Evolutionary conservation across 139 green algal species (phyloP).

Genomic region (Tetraselmis striata): DNA sequence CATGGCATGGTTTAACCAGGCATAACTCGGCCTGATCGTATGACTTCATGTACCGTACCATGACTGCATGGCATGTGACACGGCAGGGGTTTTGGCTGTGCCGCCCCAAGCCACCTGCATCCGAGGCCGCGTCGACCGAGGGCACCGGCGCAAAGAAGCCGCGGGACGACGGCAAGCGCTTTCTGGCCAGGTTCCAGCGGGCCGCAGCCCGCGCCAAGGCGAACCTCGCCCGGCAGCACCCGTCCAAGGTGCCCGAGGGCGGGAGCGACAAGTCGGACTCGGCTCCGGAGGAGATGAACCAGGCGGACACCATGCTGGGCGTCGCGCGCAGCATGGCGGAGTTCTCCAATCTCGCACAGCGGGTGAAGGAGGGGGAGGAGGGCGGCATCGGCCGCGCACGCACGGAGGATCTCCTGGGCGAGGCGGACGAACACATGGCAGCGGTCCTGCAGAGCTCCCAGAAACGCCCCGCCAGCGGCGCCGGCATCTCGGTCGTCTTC

Average conservation of each 20-base stretch:
- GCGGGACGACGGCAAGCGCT: not conserved
- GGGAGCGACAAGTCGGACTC: not conserved
- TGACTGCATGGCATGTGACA: no score
- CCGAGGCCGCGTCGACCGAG: not conserved
- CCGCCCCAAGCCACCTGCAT: not conserved
- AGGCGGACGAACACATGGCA: not conserved
- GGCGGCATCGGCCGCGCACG: no score
- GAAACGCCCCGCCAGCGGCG: not conserved
- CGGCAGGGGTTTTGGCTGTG: not conserved
- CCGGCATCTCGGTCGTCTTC: not conserved
- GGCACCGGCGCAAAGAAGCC: no score
- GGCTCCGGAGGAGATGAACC: not conserved
- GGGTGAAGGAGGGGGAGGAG: not conserved
- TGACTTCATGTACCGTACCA: no score
- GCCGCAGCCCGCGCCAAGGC: not conserved
- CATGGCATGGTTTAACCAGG: no score
- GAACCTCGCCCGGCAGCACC: not conserved
- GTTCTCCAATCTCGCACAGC: not conserved
- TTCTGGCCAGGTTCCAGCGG: not conserved
- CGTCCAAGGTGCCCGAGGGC: not conserved
- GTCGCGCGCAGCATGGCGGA: not conserved
- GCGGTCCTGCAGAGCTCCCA: not conserved
- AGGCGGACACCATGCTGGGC: not conserved
- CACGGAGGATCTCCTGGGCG: not conserved
- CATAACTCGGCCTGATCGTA: no score